Evolutionary conservation across 495 filamentous ascomycete species (phyloP).

Genomic region (Penicillium bovifimosum): DNA sequence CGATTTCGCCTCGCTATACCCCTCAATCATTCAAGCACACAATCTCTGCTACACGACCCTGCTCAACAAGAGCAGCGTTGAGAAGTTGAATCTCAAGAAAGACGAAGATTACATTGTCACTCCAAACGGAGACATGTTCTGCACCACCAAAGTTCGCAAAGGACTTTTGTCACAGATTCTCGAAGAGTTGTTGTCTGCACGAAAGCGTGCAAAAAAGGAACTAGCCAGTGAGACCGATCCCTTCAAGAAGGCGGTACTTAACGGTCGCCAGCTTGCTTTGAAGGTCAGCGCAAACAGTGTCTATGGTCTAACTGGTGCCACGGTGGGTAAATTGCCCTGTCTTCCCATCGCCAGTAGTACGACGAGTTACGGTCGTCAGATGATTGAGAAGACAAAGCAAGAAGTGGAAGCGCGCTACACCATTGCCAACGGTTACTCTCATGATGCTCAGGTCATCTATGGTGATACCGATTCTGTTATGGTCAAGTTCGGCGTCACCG

Average conservation of each 20-base stretch:
- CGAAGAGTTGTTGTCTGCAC: constrained; percentile 79
- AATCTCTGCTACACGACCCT: constrained; percentile 98
- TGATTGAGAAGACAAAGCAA: constrained; percentile 95
- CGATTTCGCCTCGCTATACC: constrained; percentile 98
- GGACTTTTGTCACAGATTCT: constrained; percentile 92
- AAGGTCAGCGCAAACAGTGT: constrained; percentile 98
- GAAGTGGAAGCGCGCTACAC: constrained; percentile 87
- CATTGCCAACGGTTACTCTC: constrained; percentile 87
- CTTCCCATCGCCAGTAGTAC: constrained; percentile 93
- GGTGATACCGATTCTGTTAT: constrained; percentile 99
- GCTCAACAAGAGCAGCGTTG: constrained; percentile 71
- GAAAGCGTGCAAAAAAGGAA: constrained; percentile 91
- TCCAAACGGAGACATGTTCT: constrained; percentile 90
- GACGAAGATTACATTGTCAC: constrained; percentile 96
- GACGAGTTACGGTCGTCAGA: constrained; percentile 90
- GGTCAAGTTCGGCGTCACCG: constrained; percentile 93
- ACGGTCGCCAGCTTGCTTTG: constrained; percentile 92
- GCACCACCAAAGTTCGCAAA: constrained; percentile 81
- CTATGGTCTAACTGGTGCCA: constrained; percentile 95
- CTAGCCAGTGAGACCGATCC: constrained; percentile 86
- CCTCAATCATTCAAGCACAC: constrained; percentile 97
- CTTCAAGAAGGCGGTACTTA: constrained; percentile 96
- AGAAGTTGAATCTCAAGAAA: constrained; percentile 66
- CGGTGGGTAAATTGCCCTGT: constrained; percentile 92
- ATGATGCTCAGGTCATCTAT: constrained; percentile 95